phyloP scores from a whole-genome alignment of 257 asterid genomes.

The Echium plantagineum region DNA sequence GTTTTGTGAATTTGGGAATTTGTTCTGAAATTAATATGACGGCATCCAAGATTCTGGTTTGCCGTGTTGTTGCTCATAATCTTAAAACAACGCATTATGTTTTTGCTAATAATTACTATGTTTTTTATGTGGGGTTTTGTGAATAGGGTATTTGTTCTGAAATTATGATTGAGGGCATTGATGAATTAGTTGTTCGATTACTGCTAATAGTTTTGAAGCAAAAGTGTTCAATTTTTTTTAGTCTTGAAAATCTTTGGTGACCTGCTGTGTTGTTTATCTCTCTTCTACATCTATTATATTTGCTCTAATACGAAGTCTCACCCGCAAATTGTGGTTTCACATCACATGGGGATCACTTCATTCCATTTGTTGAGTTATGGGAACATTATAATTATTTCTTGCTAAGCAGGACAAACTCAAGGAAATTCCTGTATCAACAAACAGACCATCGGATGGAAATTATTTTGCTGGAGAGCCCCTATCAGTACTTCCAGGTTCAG shows the following conservation, averaged over 20 bases:
- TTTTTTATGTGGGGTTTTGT: too few species aligned
- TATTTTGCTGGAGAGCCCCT: conserved; percentile 59
- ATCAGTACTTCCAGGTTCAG: conserved; percentile 76
- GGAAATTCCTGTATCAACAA: conserved; percentile 78
- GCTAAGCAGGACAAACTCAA: conserved; percentile 68
- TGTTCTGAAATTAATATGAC: too few species aligned
- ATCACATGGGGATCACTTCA: not conserved
- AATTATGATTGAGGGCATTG: too few species aligned
- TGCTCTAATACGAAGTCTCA: not conserved
- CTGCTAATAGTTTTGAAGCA: not conserved
- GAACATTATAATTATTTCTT: not conserved
- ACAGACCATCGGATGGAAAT: conserved; percentile 52
- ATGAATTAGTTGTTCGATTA: not conserved
- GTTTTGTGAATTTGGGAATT: too few species aligned
- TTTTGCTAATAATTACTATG: too few species aligned
- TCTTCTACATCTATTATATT: not conserved
- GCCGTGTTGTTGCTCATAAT: too few species aligned
- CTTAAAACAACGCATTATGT: too few species aligned
- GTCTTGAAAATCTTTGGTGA: not conserved
- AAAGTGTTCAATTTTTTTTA: not conserved
- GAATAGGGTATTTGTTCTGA: too few species aligned
- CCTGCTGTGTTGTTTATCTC: not conserved
- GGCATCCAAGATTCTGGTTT: too few species aligned
- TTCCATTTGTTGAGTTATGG: not conserved
- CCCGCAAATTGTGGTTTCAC: not conserved